Percentiles rank a stretch among this genome's conserved stretches.
phyloP scores from a whole-genome alignment of 225 moss, liverwort and hornwort genomes.

The Bryoerythrophyllum caledonicum region DNA sequence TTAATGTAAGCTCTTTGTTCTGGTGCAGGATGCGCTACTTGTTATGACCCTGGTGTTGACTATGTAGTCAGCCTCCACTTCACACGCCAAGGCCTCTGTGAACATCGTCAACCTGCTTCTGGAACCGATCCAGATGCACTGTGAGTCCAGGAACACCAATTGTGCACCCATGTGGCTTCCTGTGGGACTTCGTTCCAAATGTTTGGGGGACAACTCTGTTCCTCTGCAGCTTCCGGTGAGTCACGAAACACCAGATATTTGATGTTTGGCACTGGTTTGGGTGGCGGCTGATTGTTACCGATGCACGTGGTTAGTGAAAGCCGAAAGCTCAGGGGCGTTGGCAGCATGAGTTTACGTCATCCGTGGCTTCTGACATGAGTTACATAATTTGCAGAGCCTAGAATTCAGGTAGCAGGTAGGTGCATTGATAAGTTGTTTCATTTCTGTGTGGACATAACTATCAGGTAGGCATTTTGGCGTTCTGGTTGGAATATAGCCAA shows the following conservation, averaged over 20 bases:
- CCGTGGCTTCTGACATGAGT: neutral
- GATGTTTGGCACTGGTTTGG: neutral
- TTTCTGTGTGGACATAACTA: neutral
- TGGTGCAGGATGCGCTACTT: no score
- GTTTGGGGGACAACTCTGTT: neutral
- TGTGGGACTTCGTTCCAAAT: neutral
- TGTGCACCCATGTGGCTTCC: neutral
- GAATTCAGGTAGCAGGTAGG: neutral
- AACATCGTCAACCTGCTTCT: no score
- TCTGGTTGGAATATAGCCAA: neutral
- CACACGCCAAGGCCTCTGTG: no score
- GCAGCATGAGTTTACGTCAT: neutral
- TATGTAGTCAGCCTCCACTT: no score
- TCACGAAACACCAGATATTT: neutral
- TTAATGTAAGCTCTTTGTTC: no score
- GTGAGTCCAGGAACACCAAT: no score
- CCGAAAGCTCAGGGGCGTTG: neutral
- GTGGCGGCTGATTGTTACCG: conserved; percentile 1
- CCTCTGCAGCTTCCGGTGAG: neutral
- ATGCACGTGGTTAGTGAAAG: neutral
- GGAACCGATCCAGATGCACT: no score
- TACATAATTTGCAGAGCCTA: neutral
- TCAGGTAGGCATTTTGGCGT: neutral
- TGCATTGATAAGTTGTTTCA: no score
- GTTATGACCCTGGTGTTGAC: no score